Conservation (phyloP, 306 rosid genomes). For the Casuarina glauca region DNA sequence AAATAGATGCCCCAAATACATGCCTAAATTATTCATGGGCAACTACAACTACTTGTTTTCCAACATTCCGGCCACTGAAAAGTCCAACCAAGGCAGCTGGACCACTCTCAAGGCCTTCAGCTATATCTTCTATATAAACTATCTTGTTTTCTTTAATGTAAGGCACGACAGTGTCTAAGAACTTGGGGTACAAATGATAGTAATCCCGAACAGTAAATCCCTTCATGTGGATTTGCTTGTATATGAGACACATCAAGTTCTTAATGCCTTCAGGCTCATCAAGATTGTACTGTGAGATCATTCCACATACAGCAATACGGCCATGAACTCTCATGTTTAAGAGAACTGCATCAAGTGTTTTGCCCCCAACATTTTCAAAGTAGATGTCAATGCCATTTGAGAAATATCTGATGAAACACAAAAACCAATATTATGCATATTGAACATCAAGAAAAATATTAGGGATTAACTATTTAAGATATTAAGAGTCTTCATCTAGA, state of each 20-base stretch:
- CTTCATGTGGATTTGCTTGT: constrained; percentile 43
- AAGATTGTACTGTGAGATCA: constrained; percentile 62
- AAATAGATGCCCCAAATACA: no score
- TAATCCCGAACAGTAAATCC: constrained; percentile 46
- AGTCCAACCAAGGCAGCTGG: not conserved
- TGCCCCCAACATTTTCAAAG: not conserved
- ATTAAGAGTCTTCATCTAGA: no score
- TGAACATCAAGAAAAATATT: no score
- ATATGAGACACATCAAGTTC: constrained; percentile 36
- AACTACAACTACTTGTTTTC: constrained; percentile 15
- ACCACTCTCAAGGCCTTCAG: not conserved
- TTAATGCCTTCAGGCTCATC: constrained; percentile 57
- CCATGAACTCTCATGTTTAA: not conserved
- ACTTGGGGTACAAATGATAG: constrained; percentile 10
- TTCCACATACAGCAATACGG: constrained; percentile 41
- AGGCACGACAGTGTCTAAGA: not conserved
- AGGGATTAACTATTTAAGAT: no score
- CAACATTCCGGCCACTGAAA: not conserved
- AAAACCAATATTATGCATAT: not conserved
- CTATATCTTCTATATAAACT: no score
- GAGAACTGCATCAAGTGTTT: not conserved
- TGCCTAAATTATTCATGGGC: not conserved
- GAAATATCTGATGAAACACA: not conserved
- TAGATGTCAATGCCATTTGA: not conserved
- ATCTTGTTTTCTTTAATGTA: not conserved